Evolutionary conservation across 306 rosid species (phyloP).

Genomic region (Aeschynomene evenia): DNA sequence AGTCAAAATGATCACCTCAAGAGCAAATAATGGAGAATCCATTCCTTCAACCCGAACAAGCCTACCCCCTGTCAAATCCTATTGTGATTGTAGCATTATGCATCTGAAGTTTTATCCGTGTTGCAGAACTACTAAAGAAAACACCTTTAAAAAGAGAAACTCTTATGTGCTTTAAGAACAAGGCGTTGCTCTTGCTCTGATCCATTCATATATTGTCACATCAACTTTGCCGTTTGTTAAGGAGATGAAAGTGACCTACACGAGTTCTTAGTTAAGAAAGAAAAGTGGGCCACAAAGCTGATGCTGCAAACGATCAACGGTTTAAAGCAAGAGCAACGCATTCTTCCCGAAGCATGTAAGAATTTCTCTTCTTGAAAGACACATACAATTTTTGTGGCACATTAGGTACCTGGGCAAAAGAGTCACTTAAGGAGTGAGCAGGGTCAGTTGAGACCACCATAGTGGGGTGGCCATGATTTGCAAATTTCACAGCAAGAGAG

Average conservation of each 20-base stretch:
- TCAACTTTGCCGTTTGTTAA: too few species aligned
- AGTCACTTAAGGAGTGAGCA: constrained; percentile 91
- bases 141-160: constrained; percentile 3
- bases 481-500: constrained; percentile 74
- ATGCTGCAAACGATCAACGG: too few species aligned
- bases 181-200: too few species aligned
- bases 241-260: too few species aligned
- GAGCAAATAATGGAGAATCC: constrained; percentile 74
- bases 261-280: too few species aligned
- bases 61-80: constrained; percentile 87
- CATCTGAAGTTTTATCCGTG: constrained; percentile 12
- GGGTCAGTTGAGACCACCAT: constrained; percentile 92
- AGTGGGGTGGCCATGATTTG: constrained; percentile 87
- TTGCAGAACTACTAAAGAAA: constrained; percentile 20
- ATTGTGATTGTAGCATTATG: not conserved
- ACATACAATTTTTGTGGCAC: too few species aligned
- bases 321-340: too few species aligned
- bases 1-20: constrained; percentile 55
- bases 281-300: too few species aligned
- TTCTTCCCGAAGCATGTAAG: too few species aligned
- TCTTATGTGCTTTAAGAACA: too few species aligned
- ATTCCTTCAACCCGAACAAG: constrained; percentile 81
- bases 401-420: constrained; percentile 71
- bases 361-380: too few species aligned
- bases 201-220: too few species aligned